Base-by-base conservation (phyloP, 208 protist genomes). In the Sergeia podlipaevii region DNA sequence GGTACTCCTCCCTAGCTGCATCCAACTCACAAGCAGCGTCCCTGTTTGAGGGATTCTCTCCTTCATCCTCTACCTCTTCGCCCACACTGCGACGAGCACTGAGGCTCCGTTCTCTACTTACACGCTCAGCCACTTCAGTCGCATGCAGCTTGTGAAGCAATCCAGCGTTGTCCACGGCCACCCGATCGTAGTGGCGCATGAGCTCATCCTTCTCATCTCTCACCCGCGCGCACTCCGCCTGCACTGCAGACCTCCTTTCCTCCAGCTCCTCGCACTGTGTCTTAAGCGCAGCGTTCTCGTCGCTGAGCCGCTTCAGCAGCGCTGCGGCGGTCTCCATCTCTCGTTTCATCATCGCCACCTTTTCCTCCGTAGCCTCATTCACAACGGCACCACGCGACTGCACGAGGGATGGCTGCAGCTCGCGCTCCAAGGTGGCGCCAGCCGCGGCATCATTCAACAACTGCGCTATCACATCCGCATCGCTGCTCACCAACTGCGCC, bases 161-260 rank as follows among this genome's bases (percentile, higher is more conserved):
- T 8, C 65, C 60, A 21, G 47, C 64, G 61, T 77, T 77, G 34
- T 78, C 70, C 13, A 44, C 65, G 0, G 62, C 59, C 7, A 78
- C 41, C 8, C 39, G 49, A 17, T 82, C 75, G 30, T 68, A 71
- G 51, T 78, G 59, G 18, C 34, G 20, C 1, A 39, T 61, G 2
- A 82, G 24, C 21, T 67, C 66, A 1, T 11, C 33, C 42, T 63
- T 77, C 21, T 59, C 53, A 13, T 46, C 27, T 2, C 42, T 26
- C 47, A 61, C 58, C 27, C 52, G 54, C 30, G 33, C 8, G n/a
- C 42, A 34, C 6, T 57, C 24, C 17, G 49, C 23, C 37, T 28
- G 18, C 2, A 44, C 26, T n/a, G 26, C 39, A 3, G 18, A 26
- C 2, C 38, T 21, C 39, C 61, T 10, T 0, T 21, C 34, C n/a